Evolutionary conservation across 345 rosid genomes (phyloP).

Genomic region (Kandelia obovata): DNA sequence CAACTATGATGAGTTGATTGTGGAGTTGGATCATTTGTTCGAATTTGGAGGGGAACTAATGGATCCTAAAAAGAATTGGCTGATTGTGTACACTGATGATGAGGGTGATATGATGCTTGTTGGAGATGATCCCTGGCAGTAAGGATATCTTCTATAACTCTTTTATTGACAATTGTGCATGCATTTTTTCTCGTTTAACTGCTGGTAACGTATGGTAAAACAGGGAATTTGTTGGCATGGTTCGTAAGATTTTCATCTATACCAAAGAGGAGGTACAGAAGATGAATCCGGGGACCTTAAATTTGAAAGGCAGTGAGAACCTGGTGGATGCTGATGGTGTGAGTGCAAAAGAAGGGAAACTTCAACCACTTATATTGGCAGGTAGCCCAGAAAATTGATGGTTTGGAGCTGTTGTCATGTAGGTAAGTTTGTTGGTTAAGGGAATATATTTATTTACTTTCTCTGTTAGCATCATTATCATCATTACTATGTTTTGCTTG

Average conservation of each 20-base stretch:
- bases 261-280: slow-evolving; percentile 49
- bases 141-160: slow-evolving; percentile 16
- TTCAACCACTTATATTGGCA: not conserved
- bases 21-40: slow-evolving; percentile 48
- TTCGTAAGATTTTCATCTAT: slow-evolving; percentile 42
- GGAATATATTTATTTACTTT: too few species aligned
- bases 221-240: slow-evolving; percentile 63
- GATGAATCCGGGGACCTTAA: slow-evolving; percentile 36
- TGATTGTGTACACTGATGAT: slow-evolving; percentile 50
- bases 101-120: slow-evolving; percentile 61
- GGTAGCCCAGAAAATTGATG: slow-evolving; percentile 4
- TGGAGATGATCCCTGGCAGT: slow-evolving; percentile 68
- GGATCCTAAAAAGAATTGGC: slow-evolving; percentile 39
- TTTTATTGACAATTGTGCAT: not conserved
- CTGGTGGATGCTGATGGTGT: slow-evolving; percentile 1
- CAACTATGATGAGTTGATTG: slow-evolving; percentile 41
- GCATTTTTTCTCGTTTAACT: not conserved
- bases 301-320: slow-evolving; percentile 24
- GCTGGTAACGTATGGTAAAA: not conserved
- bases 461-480: too few species aligned
- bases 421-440: slow-evolving; percentile 4
- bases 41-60: slow-evolving; percentile 51
- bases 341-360: slow-evolving; percentile 21
- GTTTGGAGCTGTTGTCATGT: not conserved
- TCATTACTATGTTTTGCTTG: too few species aligned